These are phyloP conservation scores for Decorospora gaudefroyi DNA, from an alignment of 2,329 filamentous ascomycete genomes.

Conservation along the genomic window DNA sequence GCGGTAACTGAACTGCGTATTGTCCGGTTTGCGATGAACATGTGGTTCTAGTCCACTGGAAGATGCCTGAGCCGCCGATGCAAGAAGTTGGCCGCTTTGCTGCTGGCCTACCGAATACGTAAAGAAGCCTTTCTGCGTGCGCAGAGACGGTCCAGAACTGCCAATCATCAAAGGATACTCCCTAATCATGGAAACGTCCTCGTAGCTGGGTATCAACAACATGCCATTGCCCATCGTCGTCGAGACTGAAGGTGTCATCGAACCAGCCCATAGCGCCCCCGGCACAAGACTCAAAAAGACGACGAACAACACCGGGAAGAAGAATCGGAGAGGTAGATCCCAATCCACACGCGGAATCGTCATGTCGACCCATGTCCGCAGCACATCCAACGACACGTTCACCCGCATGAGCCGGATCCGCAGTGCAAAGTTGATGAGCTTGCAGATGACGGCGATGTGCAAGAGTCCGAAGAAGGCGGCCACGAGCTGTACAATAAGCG, in stretches of 20 bases:
- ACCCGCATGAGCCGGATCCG: constrained; percentile 29
- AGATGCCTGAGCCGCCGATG: constrained; percentile 31
- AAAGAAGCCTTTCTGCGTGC: constrained; percentile 33
- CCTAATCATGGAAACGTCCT: constrained; percentile 32
- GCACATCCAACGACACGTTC: constrained; percentile 33
- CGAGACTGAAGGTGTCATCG: constrained; percentile 33
- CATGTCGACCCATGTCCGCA: constrained; percentile 38
- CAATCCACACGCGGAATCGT: constrained; percentile 33
- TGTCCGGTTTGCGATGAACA: constrained; percentile 35
- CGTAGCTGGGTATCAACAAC: constrained; percentile 30
- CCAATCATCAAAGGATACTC: constrained; percentile 38
- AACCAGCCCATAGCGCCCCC: constrained; percentile 38
- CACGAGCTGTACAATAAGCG: constrained; percentile 32
- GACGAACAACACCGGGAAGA: constrained; percentile 29
- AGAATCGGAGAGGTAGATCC: constrained; percentile 38
- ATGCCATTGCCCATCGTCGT: constrained; percentile 22
- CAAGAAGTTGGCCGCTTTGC: constrained; percentile 30
- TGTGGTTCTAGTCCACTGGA: constrained; percentile 18
- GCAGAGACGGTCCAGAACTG: constrained; percentile 28
- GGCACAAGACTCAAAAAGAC: constrained; percentile 34
- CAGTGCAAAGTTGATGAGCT: constrained; percentile 38
- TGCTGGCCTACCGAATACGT: constrained; percentile 35
- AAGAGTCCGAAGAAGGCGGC: constrained; percentile 37
- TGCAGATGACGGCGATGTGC: constrained; percentile 34
- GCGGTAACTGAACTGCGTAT: constrained; percentile 34